phyloP scores from a whole-genome alignment of 495 filamentous ascomycete genomes.

The Chaetomidium leptoderma region DNA sequence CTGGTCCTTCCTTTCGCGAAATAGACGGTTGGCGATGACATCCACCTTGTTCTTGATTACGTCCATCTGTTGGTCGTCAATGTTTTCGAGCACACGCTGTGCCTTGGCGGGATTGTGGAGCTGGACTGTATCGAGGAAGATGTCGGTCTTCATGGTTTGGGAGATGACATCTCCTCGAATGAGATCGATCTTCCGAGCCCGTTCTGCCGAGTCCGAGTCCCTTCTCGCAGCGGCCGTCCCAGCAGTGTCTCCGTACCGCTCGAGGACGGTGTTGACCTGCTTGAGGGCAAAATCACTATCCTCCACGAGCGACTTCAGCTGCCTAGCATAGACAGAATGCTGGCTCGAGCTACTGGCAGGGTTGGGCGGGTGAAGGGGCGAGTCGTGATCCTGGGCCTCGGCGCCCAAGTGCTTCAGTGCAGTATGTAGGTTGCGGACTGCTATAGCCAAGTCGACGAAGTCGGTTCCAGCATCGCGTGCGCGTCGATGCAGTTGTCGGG shows the following conservation, averaged over 20 bases:
- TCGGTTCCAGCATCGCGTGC: constrained; percentile 37
- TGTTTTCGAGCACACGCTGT: constrained; percentile 21
- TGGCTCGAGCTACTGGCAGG: constrained; percentile 14
- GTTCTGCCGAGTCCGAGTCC: constrained; percentile 29
- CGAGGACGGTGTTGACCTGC: constrained; percentile 46
- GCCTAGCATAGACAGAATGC: constrained; percentile 36
- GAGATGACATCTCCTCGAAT: constrained; percentile 35
- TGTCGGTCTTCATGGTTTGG: constrained; percentile 42
- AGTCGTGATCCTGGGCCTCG: constrained; percentile 48
- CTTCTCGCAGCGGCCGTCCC: constrained; percentile 15
- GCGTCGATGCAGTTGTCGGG: constrained; percentile 38
- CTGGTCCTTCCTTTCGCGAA: constrained; percentile 34
- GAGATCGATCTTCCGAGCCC: constrained; percentile 34
- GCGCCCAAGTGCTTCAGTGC: constrained; percentile 47
- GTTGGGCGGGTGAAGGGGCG: constrained; percentile 38
- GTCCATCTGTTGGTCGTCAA: constrained; percentile 33
- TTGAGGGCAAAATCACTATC: constrained; percentile 48
- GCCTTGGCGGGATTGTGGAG: constrained; percentile 38
- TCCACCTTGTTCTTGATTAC: constrained; percentile 50
- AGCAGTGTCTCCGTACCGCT: constrained; percentile 26
- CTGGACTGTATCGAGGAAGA: constrained; percentile 47
- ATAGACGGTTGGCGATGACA: constrained; percentile 45
- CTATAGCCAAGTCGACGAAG: constrained; percentile 33
- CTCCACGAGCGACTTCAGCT: constrained; percentile 44
- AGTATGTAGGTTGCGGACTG: constrained; percentile 43